Evolutionary conservation across 2,329 filamentous ascomycete genomes (phyloP), one percentile per base, ranked within the genome.

Genomic region (Verticillium klebahnii): DNA sequence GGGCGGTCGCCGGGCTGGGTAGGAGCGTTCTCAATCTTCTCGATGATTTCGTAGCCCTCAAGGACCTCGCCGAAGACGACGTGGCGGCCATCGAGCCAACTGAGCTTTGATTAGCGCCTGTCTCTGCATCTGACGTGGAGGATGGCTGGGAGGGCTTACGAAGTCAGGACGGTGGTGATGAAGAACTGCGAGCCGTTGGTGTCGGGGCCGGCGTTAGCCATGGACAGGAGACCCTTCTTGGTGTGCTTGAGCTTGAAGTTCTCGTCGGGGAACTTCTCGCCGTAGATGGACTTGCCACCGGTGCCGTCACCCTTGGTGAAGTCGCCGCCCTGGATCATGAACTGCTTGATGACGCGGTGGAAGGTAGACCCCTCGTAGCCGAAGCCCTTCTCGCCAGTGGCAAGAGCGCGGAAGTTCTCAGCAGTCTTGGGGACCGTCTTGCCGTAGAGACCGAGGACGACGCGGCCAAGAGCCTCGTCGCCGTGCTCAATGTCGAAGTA

Each of bases 231-330:
- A 71, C 91, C 91, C 78, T 88, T 89, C 85, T 92, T 93, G 82
- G 84, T 86, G 87, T 96, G 92, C 85, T 93, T 93, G 74, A 94
- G 85, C 88, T 95, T 94, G 85, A 96, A 95, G 89, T 94, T 95
- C 88, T 96, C 91, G 72, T 96, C 91, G 67, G 86, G 78, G 80
- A 95, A 95, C 80, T 91, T 91, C 70, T 85, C 82, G 71, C 91
- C 91, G 75, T 94, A 95, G 82, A 95, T 94, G 67, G 89, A 92
- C 85, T 93, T 93, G 78, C 91, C 91, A 74, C 91, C 91, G 66
- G 91, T 93, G 71, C 91, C 87, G 71, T 95, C 90, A 62, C 87
- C 88, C 68, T 86, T 89, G 77, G 91, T 94, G 79, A 95, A 94
- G 82, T 95, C 91, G 76, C 91, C 91, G 70, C 91, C 91, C 82